Conservation (phyloP, 2,329 filamentous ascomycete species). For the Penicillium sp. region DNA sequence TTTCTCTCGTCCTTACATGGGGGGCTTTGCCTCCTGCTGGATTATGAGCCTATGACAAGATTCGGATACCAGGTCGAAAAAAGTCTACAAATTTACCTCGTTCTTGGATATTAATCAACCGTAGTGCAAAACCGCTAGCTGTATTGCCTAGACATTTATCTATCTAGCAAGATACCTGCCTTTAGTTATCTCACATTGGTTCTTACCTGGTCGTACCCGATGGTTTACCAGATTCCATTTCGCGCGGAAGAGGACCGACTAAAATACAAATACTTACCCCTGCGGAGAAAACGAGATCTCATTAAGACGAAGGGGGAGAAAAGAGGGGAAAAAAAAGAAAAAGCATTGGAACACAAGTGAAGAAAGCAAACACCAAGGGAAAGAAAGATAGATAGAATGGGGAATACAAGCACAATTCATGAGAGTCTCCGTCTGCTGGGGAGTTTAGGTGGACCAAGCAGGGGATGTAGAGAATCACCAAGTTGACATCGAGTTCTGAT, state of each 20-base stretch:
- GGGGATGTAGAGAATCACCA: neutral
- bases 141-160: slow-evolving; percentile 6
- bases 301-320: slow-evolving; percentile 23
- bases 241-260: slow-evolving; percentile 23
- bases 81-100: slow-evolving; percentile 13
- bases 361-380: slow-evolving; percentile 25
- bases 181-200: slow-evolving; percentile 27
- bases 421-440: slow-evolving; percentile 4
- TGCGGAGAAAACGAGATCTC: slow-evolving; percentile 21
- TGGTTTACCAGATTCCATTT: slow-evolving; percentile 18
- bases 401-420: slow-evolving; percentile 20
- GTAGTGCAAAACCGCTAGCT: slow-evolving; percentile 4
- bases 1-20: slow-evolving; percentile 17
- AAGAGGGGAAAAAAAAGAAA: slow-evolving; percentile 35
- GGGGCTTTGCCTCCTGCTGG: slow-evolving; percentile 20
- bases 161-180: slow-evolving; percentile 19
- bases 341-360: slow-evolving; percentile 18
- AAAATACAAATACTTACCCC: slow-evolving; percentile 47
- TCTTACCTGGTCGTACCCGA: slow-evolving; percentile 48
- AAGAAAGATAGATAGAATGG: slow-evolving; percentile 26
- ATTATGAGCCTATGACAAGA: slow-evolving; percentile 36
- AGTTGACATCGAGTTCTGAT: neutral
- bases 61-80: slow-evolving; percentile 31
- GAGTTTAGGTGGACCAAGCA: neutral
- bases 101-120: neutral